phyloP scores from a whole-genome alignment of 768 basidiomycete genomes.

The Tylopilus vinaceipallidus region DNA sequence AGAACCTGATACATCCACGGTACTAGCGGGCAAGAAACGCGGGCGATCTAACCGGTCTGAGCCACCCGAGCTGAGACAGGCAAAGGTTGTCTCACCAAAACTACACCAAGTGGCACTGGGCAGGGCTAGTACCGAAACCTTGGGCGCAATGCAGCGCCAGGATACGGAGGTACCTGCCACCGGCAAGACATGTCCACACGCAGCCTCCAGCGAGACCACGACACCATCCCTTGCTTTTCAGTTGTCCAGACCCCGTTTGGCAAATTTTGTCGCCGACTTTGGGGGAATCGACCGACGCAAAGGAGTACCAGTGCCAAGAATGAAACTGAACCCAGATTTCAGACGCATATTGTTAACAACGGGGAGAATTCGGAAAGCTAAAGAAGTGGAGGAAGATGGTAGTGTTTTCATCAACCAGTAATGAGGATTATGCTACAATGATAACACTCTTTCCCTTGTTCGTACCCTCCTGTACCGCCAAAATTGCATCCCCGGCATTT shows the following conservation, averaged over 20 bases:
- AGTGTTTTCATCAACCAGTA: conserved; percentile 19
- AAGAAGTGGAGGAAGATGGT: conserved; percentile 19
- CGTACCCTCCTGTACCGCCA: conserved; percentile 35
- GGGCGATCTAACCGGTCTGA: conserved; percentile 4
- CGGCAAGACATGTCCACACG: conserved; percentile 1
- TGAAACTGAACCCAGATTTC: conserved; percentile 11
- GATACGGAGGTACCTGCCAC: background rate
- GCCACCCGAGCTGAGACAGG: conserved; percentile 14
- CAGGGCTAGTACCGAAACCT: background rate
- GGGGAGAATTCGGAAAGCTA: conserved; percentile 26
- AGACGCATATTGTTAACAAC: conserved; percentile 22
- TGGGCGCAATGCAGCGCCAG: background rate
- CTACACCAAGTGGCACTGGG: background rate
- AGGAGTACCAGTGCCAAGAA: conserved; percentile 2
- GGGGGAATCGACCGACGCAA: conserved; percentile 7
- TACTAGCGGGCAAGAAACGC: conserved; percentile 15
- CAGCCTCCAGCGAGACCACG: background rate
- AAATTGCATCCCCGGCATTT: conserved; percentile 36
- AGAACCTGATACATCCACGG: conserved; percentile 1
- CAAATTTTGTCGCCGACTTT: conserved; percentile 20
- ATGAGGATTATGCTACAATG: background rate
- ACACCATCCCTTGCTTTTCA: background rate
- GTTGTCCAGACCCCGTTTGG: conserved; percentile 18
- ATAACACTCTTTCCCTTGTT: conserved; percentile 32
- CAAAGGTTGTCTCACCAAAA: conserved; percentile 3